These are phyloP conservation scores for Kodamaea alishanica DNA, from an alignment of 1,139 yeast species.

Conservation along the genomic window DNA sequence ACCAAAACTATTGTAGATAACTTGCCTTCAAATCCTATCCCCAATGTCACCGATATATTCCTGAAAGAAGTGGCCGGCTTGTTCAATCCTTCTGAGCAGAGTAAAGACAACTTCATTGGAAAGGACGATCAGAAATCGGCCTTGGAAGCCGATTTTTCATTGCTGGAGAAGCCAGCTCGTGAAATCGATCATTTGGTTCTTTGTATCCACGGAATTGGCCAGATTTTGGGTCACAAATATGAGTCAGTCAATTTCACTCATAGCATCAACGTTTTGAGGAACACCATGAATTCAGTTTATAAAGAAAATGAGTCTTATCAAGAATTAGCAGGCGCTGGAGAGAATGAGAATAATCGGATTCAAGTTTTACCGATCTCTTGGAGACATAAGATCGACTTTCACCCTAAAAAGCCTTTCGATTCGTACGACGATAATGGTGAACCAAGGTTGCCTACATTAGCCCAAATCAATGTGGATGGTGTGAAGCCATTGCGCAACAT, in stretches of 20 bases:
- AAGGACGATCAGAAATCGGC: constrained; percentile 31
- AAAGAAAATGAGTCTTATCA: constrained; percentile 42
- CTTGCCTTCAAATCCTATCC: constrained; percentile 28
- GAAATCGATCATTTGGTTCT: constrained; percentile 74
- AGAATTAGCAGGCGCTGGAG: constrained; percentile 24
- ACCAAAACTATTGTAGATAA: constrained; percentile 27
- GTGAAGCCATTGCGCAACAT: constrained; percentile 72
- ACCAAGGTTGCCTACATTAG: constrained; percentile 55
- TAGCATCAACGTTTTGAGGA: constrained; percentile 69
- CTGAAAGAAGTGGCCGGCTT: constrained; percentile 28
- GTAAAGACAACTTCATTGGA: constrained; percentile 13
- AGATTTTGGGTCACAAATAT: constrained; percentile 72
- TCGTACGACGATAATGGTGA: constrained; percentile 27
- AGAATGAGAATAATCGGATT: constrained; percentile 48
- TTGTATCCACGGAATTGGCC: constrained; percentile 94
- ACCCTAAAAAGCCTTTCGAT: constrained; percentile 41
- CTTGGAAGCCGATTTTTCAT: constrained; percentile 52
- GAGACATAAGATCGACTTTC: constrained; percentile 68
- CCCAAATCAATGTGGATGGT: constrained; percentile 77
- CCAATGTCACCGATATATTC: constrained; percentile 49
- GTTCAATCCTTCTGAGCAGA: constrained; percentile 16
- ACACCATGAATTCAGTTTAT: constrained; percentile 57
- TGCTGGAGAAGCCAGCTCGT: constrained; percentile 34
- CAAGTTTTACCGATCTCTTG: constrained; percentile 79
- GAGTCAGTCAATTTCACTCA: constrained; percentile 86